A percentile compares a stretch with the other conserved stretches of the same genome.
phyloP scores from a whole-genome alignment of 345 rosid genomes.

The Aquilaria sinensis region DNA sequence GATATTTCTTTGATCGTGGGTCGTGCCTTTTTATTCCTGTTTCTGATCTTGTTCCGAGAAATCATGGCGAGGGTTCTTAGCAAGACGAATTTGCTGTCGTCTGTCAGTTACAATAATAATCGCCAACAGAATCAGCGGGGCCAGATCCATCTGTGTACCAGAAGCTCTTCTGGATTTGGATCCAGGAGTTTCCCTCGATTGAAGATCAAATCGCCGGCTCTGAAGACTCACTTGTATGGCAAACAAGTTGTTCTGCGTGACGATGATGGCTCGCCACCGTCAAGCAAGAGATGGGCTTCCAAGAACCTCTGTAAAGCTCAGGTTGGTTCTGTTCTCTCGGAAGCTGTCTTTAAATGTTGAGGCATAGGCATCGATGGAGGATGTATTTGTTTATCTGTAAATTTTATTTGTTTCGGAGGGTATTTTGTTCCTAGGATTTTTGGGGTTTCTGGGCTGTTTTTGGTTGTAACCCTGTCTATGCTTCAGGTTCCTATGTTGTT shows the following conservation, averaged over 20 bases:
- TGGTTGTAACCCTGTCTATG: no score
- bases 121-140: conserved; percentile 22
- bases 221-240: conserved; percentile 44
- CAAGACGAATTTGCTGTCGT: conserved; percentile 33
- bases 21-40: conserved; percentile 3
- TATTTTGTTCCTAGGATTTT: not conserved
- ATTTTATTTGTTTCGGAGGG: not conserved
- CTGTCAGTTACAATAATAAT: conserved; percentile 9
- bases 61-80: conserved; percentile 49
- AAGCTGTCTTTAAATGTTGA: not conserved
- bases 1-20: not conserved
- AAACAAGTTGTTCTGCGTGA: conserved; percentile 29
- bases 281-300: conserved; percentile 17
- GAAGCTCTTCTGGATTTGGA: conserved; percentile 20
- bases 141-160: conserved; percentile 19
- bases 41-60: conserved; percentile 6
- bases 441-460: no score
- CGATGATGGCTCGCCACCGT: conserved; percentile 11
- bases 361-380: not conserved
- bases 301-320: conserved; percentile 37
- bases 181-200: conserved; percentile 23
- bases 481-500: no score
- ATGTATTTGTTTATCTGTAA: not conserved
- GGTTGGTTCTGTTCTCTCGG: conserved; percentile 28
- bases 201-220: conserved; percentile 27